Evolutionary conservation across 768 basidiomycete genomes (phyloP), one percentile per base, ranked within the genome.

Genomic region (Mycena belliarum): DNA sequence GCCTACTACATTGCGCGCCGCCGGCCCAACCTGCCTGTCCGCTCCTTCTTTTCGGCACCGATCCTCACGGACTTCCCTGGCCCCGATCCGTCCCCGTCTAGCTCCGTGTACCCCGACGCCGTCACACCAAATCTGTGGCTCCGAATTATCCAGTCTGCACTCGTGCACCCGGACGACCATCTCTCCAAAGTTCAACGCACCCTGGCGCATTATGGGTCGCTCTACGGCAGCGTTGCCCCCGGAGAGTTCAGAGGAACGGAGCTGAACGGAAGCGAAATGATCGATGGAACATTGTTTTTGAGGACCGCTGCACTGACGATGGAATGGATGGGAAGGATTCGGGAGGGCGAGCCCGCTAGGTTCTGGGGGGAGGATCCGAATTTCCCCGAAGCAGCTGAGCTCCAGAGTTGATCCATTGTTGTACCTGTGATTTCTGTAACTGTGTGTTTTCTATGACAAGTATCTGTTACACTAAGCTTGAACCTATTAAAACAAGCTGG

Each of bases 211-310:
- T 82, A 33, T 24, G 55, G 57, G 9, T 41, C 64, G 18, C 10
- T 69, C 16, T 69, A 66, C 49, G 66, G 75, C 71, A 67, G 79
- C 84, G 68, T 65, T 78, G 26, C 78, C 5, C 6, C 33, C 33
- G 33, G 33, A 14, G 33, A 35, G 16, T 35, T 35, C 33, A 35
- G 16, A 14, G 33, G 14, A 14, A 35, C 33, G 33, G 33, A 35
- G 14, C 12, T 32, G 12, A 12, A 32, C 12, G 29, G 80, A n/a
- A 78, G 76, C 7, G 81, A 82, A 50, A 66, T 72, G 38, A 62
- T 80, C 26, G 88, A 89, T 66, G 88, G 88, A 10, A 81, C 80
- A 18, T 63, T 91, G 46, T 91, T 91, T 66, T 62, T 86, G 35
- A 74, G 86, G 43, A 73, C 74, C 0, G 87, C 85, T 6, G 78